These are phyloP conservation scores for Starmerella sirachaensis DNA, from an alignment of 805 yeast species.

Conservation along the genomic window DNA sequence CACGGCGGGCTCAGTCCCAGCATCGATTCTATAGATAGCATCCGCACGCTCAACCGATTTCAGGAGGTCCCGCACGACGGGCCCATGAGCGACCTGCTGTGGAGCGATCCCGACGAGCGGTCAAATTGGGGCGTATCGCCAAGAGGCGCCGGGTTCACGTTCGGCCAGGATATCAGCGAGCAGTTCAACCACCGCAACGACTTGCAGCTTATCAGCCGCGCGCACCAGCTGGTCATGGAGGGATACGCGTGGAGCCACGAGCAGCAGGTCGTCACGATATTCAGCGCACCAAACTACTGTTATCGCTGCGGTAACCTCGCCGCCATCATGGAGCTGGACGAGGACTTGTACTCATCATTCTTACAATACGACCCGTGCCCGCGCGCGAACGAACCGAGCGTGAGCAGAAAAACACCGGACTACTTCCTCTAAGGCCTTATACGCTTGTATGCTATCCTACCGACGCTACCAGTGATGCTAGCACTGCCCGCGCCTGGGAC, in stretches of 20 bases:
- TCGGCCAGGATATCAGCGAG: constrained; percentile 92
- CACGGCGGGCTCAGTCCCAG: constrained; percentile 97
- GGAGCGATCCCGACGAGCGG: constrained; percentile 96
- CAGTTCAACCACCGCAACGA: constrained; percentile 92
- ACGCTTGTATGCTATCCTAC: no score
- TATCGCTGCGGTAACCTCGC: constrained; percentile 98
- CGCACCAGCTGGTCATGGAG: constrained; percentile 96
- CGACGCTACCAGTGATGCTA: no score
- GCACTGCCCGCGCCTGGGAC: no score
- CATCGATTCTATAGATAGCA: constrained; percentile 92
- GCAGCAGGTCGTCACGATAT: constrained; percentile 85
- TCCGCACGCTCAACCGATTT: constrained; percentile 80
- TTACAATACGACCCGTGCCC: constrained; percentile 93
- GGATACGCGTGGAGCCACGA: constrained; percentile 94
- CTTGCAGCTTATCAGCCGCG: constrained; percentile 78
- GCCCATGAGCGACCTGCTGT: constrained; percentile 90
- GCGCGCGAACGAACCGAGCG: constrained; percentile 97
- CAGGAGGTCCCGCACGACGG: constrained; percentile 98
- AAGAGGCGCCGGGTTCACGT: constrained; percentile 98
- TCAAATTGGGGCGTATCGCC: constrained; percentile 98
- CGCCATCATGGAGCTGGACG: constrained; percentile 96
- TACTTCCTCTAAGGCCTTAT: constrained; percentile 41
- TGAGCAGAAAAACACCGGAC: constrained; percentile 92
- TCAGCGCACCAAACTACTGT: constrained; percentile 92
- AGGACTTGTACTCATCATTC: constrained; percentile 70